Evolutionary conservation across 257 asterid genomes (phyloP).

Genomic region (Jasminum sambac): DNA sequence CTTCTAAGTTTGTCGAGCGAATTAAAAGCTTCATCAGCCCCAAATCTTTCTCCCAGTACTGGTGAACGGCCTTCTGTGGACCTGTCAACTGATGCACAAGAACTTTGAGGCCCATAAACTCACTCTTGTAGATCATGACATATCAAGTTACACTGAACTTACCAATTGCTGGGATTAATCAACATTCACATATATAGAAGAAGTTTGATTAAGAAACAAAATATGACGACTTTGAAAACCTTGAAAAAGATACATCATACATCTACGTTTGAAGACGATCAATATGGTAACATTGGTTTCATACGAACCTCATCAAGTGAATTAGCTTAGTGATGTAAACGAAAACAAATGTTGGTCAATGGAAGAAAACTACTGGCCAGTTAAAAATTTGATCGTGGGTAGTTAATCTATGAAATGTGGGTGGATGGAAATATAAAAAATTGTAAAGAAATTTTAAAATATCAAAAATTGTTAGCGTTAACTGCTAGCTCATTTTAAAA

Average conservation of each 20-base stretch:
- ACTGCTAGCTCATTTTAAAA: too few relatives aligned
- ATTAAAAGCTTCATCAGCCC: slow-evolving; percentile 41
- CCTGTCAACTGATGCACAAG: slow-evolving; percentile 41
- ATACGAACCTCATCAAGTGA: slow-evolving; percentile 50
- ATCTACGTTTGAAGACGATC: slow-evolving; percentile 47
- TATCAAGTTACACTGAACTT: slow-evolving; percentile 42
- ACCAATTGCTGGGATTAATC: slow-evolving; percentile 34
- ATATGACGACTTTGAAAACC: slow-evolving; percentile 39
- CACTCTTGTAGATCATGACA: slow-evolving; percentile 40
- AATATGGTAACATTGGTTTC: slow-evolving; percentile 37
- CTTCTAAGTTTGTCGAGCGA: slow-evolving; percentile 36
- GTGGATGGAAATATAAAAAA: too few relatives aligned
- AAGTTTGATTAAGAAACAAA: slow-evolving; percentile 46
- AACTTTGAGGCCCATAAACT: slow-evolving; percentile 42
- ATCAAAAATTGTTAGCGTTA: too few relatives aligned
- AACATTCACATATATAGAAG: slow-evolving; percentile 46
- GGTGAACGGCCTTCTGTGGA: slow-evolving; percentile 79
- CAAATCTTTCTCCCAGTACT: slow-evolving; percentile 37
- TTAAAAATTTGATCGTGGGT: too few relatives aligned
- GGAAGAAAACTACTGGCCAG: too few relatives aligned
- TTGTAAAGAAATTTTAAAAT: too few relatives aligned
- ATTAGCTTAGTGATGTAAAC: too few relatives aligned
- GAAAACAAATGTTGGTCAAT: too few relatives aligned
- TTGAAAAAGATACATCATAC: slow-evolving; percentile 58
- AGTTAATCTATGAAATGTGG: too few relatives aligned